A percentile compares a stretch with the other conserved stretches of the same genome.
phyloP scores from a whole-genome alignment of 345 rosid species.

The Capsella bursapastoris region DNA sequence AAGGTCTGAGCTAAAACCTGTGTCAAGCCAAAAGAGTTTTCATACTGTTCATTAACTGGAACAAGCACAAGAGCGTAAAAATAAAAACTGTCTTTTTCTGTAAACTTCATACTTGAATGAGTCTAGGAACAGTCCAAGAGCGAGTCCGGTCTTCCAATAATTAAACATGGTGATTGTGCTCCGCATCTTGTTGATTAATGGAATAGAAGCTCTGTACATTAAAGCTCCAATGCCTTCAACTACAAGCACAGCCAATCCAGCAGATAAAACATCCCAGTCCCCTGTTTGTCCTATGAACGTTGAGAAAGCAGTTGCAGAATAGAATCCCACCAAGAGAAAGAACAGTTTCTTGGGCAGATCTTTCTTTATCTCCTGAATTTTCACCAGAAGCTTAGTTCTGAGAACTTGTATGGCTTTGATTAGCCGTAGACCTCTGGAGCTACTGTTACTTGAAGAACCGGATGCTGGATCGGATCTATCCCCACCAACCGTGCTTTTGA shows the following conservation, averaged over 20 bases:
- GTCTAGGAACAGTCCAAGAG: constrained; percentile 92
- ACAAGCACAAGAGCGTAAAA: constrained; percentile 12
- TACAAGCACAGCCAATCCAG: constrained; percentile 73
- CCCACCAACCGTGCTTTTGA: constrained; percentile 58
- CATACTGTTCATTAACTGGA: constrained; percentile 4
- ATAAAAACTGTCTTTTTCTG: constrained; percentile 36
- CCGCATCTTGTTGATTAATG: constrained; percentile 53
- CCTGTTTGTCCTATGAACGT: constrained; percentile 94
- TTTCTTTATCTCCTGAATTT: constrained; percentile 63
- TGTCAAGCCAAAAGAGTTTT: constrained; percentile 29
- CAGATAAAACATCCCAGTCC: constrained; percentile 97
- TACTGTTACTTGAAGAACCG: constrained; percentile 40
- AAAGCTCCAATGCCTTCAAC: constrained; percentile 95
- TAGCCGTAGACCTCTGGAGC: constrained; percentile 60
- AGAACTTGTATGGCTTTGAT: constrained; percentile 62
- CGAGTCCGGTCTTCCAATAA: constrained; percentile 90
- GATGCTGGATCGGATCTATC: constrained; percentile 67
- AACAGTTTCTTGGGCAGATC: constrained; percentile 72
- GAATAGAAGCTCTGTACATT: constrained; percentile 72
- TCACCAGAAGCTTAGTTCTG: constrained; percentile 57
- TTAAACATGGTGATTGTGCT: constrained; percentile 71
- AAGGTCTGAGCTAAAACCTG: constrained; percentile 41
- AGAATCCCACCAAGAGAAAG: constrained; percentile 88
- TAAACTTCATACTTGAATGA: constrained; percentile 74
- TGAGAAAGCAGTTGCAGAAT: constrained; percentile 67